Evolutionary conservation across 176 grass and related monocot species (phyloP).

Genomic region (Bonia amplexicaulis): DNA sequence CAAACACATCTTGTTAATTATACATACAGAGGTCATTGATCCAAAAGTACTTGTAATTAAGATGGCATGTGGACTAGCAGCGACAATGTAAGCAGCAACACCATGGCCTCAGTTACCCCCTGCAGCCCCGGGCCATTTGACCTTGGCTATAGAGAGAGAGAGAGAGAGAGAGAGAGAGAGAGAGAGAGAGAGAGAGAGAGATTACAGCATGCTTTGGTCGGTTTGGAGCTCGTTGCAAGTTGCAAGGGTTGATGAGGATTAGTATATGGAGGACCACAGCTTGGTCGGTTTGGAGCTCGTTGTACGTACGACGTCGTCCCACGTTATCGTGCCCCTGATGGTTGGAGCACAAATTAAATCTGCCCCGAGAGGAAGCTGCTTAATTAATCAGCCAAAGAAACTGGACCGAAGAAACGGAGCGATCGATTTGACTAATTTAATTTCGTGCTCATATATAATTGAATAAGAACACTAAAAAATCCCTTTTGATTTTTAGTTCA

Average conservation of each 20-base stretch:
- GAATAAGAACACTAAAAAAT: neutral
- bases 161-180: neutral
- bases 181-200: neutral
- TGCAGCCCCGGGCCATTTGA: constrained; percentile 8
- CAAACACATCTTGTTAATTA: neutral
- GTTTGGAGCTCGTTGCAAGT: neutral
- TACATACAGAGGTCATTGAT: neutral
- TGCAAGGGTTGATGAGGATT: neutral
- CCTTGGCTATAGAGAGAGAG: neutral
- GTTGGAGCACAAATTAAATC: neutral
- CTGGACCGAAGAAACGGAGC: neutral
- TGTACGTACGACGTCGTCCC: constrained; percentile 36
- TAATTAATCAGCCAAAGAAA: neutral
- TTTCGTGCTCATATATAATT: neutral
- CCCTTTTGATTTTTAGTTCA: neutral
- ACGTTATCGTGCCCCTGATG: constrained; percentile 37
- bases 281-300: constrained; percentile 48
- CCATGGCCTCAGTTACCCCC: neutral
- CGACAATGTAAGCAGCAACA: constrained; percentile 14
- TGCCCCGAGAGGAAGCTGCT: neutral
- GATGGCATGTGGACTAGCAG: constrained; percentile 26
- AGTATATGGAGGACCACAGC: constrained; percentile 24
- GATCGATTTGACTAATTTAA: neutral
- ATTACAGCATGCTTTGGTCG: too few species aligned
- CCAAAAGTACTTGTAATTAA: constrained; percentile 1